phyloP scores from a whole-genome alignment of 495 filamentous ascomycete genomes.

The Aspergillus baeticus region DNA sequence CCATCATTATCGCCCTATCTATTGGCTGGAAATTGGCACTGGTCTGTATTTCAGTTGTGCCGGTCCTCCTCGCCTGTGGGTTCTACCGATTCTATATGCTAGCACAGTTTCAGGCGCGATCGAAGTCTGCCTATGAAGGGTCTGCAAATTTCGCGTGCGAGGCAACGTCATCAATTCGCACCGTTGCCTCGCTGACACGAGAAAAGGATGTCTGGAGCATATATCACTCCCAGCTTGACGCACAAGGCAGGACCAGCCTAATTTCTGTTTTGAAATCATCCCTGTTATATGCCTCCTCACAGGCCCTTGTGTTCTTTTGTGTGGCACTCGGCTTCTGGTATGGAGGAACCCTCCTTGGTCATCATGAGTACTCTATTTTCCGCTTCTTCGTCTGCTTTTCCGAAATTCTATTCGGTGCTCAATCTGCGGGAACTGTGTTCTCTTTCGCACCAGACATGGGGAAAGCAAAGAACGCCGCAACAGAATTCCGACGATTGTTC shows the following conservation, averaged over 20 bases:
- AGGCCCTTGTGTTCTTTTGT: conserved; percentile 76
- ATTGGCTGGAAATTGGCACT: conserved; percentile 92
- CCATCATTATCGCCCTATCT: conserved; percentile 61
- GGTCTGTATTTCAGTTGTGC: conserved; percentile 76
- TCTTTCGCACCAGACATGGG: conserved; percentile 86
- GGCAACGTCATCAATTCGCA: conserved; percentile 86
- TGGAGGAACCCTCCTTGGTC: conserved; percentile 75
- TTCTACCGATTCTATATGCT: conserved; percentile 88
- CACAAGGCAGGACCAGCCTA: conserved; percentile 61
- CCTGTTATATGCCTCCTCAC: conserved; percentile 73
- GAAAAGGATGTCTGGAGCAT: conserved; percentile 73
- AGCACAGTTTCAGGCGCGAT: conserved; percentile 66
- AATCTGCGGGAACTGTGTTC: conserved; percentile 84
- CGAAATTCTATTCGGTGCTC: conserved; percentile 77
- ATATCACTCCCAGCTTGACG: conserved; percentile 67
- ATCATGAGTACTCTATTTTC: conserved; percentile 66
- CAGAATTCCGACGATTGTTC: conserved; percentile 73
- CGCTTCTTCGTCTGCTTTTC: conserved; percentile 86
- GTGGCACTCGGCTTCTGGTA: conserved; percentile 95
- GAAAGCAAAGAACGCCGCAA: conserved; percentile 79
- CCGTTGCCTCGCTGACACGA: conserved; percentile 84
- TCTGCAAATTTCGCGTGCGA: conserved; percentile 87
- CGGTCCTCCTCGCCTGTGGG: conserved; percentile 73
- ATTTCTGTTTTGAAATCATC: conserved; percentile 67
- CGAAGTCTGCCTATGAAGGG: conserved; percentile 68